Evolutionary conservation across 352 stramenopile genomes (phyloP), one percentile per base, ranked within the genome.

Genomic region (Detonula confervacea): DNA sequence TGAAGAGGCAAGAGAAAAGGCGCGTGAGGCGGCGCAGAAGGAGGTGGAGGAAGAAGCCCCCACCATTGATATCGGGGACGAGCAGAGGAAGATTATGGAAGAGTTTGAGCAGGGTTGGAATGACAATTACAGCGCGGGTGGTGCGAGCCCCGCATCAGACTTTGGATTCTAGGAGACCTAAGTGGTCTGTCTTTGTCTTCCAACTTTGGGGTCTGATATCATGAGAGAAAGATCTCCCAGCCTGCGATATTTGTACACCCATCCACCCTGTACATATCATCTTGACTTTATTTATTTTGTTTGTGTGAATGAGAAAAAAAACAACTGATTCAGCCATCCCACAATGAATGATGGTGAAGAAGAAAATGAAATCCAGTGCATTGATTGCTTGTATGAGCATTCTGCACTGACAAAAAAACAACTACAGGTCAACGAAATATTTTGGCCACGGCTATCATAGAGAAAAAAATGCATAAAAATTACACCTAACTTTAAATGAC

Each of bases 21-120:
- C n/a, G n/a, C 49, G 76, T 25, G 73, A 81, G 39, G 85, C 83
- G 35, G 87, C 87, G 35, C 80, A 85, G 25, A 73, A 84, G 25
- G 60, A 91, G 68, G 66, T 87, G 16, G 74, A 90, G 60, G 83
- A 86, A 64, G 80, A 91, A 11, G 69, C 91, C 68, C 87, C 88
- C 56, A 92, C 86, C 24, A 82, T 94, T 76, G 87, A 94, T 78
- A 67, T 94, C n/a, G n/a, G n/a, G 29, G 89, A 94, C 46, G 84
- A 61, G 24, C 81, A 91, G 55, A 73, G 89, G 37, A 81, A 92
- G 67, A 65, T 94, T 2, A 92, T 94, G 87, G 86, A 76, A 56
- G 69, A 92, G 62, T 91, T 88, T 42, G 89, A 94, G 66, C 80
- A 89, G 70, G 88, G 81, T 72, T 92, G 85, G 52, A 69, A 88